These are phyloP conservation scores for Russula foetens DNA, from an alignment of 768 basidiomycete genomes.

Conservation along the genomic window DNA sequence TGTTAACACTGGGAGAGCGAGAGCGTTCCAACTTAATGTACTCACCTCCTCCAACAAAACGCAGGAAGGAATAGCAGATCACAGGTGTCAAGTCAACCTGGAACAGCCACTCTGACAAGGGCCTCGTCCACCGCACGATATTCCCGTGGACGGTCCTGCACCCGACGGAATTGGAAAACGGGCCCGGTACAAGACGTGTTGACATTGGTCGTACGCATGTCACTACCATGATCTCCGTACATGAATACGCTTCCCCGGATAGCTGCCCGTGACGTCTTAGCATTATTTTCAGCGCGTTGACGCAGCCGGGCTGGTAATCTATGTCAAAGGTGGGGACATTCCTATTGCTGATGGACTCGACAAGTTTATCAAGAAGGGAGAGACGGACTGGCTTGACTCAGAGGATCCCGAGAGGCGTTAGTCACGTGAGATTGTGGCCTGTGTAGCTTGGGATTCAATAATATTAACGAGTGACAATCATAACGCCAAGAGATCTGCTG, in stretches of 20 bases:
- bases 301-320: constrained; percentile 49
- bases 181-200: constrained; percentile 43
- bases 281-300: constrained; percentile 36
- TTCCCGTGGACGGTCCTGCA: constrained; percentile 64
- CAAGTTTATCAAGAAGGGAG: constrained; percentile 41
- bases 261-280: neutral
- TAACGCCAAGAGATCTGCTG: too few relatives aligned
- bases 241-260: constrained; percentile 14
- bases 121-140: constrained; percentile 37
- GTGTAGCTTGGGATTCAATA: too few relatives aligned
- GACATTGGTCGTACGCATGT: constrained; percentile 47
- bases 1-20: neutral
- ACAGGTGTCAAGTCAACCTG: neutral
- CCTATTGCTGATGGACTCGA: constrained; percentile 41
- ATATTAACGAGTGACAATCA: too few relatives aligned
- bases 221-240: constrained; percentile 39
- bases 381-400: constrained; percentile 28
- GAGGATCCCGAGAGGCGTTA: too few relatives aligned
- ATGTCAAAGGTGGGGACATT: constrained; percentile 48
- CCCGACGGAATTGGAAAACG: constrained; percentile 49
- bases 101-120: constrained; percentile 26
- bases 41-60: constrained; percentile 12
- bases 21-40: neutral
- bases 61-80: neutral
- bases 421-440: too few relatives aligned